Conservation (phyloP, 108 stramenopile species). For the Skeletonema menzelii region DNA sequence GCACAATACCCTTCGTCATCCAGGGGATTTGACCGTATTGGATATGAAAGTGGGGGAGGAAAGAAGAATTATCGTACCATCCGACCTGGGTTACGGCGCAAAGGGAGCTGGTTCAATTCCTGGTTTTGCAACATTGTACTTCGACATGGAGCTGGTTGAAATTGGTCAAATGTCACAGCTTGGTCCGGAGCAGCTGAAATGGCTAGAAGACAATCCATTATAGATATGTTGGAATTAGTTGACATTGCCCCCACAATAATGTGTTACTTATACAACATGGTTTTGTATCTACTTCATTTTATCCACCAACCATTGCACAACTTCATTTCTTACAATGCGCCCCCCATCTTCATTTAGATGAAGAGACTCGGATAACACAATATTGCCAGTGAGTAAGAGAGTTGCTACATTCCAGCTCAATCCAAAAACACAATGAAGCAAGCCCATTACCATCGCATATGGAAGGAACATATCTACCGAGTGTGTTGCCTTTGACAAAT, state of each 20-base stretch:
- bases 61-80: slow-evolving; percentile 62
- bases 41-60: slow-evolving; percentile 71
- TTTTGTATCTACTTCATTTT: background rate
- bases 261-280: no score
- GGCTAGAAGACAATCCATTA: slow-evolving; percentile 56
- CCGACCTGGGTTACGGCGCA: slow-evolving; percentile 65
- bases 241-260: no score
- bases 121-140: slow-evolving; percentile 54
- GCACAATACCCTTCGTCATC: no score
- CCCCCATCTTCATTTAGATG: background rate
- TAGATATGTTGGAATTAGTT: slow-evolving; percentile 1
- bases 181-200: slow-evolving; percentile 31
- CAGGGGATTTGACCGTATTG: slow-evolving; percentile 66
- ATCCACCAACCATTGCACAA: background rate
- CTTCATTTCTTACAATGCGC: background rate
- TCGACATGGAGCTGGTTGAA: slow-evolving; percentile 60
- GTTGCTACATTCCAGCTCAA: background rate
- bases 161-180: slow-evolving; percentile 41
- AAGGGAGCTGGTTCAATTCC: slow-evolving; percentile 65
- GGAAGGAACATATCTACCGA: background rate
- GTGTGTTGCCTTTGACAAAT: background rate
- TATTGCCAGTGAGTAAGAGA: background rate
- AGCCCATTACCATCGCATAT: background rate
- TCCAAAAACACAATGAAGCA: slow-evolving; percentile 3
- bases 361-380: slow-evolving; percentile 3